A percentile compares a stretch with the other conserved stretches of the same genome.
Conservation (phyloP, 495 filamentous ascomycete genomes). For the Penicillium nucicola region DNA sequence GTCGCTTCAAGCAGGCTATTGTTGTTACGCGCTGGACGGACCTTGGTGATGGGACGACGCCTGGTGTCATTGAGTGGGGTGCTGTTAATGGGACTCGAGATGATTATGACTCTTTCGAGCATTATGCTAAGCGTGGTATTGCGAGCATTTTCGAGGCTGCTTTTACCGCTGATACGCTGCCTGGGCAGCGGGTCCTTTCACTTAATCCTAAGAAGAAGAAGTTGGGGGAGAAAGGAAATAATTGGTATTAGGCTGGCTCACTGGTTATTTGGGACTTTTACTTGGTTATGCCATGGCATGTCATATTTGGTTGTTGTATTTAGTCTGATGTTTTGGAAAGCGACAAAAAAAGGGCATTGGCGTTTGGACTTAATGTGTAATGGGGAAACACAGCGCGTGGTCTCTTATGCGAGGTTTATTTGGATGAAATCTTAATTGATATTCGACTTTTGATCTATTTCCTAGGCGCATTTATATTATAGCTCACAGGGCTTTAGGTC, state of each 20-base stretch:
- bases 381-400: no score
- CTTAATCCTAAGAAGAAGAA: conserved; percentile 51
- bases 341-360: no score
- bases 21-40: conserved; percentile 60
- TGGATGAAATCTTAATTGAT: no score
- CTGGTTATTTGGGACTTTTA: not conserved
- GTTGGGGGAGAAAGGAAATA: conserved; percentile 41
- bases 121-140: conserved; percentile 50
- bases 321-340: no score
- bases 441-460: no score
- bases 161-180: conserved; percentile 50
- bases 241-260: conserved; percentile 44
- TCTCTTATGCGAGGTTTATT: no score
- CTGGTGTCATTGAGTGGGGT: conserved; percentile 45
- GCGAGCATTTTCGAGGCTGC: conserved; percentile 55
- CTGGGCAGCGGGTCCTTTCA: conserved; percentile 53
- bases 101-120: conserved; percentile 49
- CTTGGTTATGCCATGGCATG: no score
- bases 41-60: conserved; percentile 49
- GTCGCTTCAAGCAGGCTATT: conserved; percentile 52
- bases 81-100: conserved; percentile 42
- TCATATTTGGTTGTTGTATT: no score
- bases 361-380: no score
- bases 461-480: no score
- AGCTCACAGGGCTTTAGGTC: no score